Conservation (phyloP, 192 early-diverging fungal genomes). For the Neocallimastix lanati region DNA sequence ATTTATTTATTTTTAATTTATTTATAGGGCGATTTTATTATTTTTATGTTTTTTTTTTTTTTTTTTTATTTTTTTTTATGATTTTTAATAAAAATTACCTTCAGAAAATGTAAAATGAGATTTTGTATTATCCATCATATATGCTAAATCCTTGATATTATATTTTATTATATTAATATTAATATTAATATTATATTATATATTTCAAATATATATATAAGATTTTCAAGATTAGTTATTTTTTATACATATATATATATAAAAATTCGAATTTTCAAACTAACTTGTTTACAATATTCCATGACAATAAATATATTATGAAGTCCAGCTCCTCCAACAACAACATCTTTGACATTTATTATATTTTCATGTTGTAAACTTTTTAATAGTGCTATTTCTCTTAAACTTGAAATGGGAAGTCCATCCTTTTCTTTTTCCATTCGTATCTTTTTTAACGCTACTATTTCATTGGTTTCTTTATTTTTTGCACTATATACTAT, state of each 20-base stretch:
- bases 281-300: constrained; percentile 74
- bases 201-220: too few species aligned
- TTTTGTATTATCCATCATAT: constrained; percentile 18
- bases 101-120: constrained; percentile 31
- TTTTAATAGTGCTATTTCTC: constrained; percentile 56
- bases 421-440: constrained; percentile 32
- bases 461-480: constrained; percentile 18
- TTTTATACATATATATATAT: too few species aligned
- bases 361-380: constrained; percentile 52
- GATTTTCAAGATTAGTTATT: too few species aligned
- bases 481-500: constrained; percentile 24
- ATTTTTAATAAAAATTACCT: too few species aligned
- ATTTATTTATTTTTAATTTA: too few species aligned
- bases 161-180: too few species aligned
- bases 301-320: constrained; percentile 76
- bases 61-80: too few species aligned
- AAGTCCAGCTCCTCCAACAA: constrained; percentile 38
- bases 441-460: constrained; percentile 44
- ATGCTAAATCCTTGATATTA: constrained; percentile 21
- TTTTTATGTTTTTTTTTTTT: too few species aligned
- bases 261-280: too few species aligned
- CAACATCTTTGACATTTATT: constrained; percentile 50
- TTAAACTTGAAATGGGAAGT: constrained; percentile 48
- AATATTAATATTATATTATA: too few species aligned
- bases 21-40: too few species aligned